Percentiles rank a stretch among this genome's conserved stretches.
Conservation (phyloP, 1,284 basidiomycete genomes). For the Hymenochaete sp. region DNA sequence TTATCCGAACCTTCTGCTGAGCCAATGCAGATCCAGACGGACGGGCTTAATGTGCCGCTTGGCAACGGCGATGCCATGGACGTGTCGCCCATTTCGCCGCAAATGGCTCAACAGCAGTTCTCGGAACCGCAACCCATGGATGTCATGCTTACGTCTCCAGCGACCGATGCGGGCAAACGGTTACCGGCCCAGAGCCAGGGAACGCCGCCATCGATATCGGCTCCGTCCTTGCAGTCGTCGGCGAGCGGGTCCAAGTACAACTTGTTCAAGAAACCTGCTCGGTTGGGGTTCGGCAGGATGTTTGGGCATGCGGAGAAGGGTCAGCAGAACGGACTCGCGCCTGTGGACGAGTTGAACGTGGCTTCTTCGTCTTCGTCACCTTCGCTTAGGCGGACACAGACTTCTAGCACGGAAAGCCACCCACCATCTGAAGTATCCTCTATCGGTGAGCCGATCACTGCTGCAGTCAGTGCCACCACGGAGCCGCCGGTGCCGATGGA, state of each 20-base stretch:
- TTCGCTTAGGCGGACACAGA: constrained; percentile 80
- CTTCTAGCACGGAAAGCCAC: constrained; percentile 66
- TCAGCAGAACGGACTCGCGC: constrained; percentile 49
- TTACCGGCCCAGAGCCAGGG: constrained; percentile 32
- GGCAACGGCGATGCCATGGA: constrained; percentile 56
- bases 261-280: constrained; percentile 58
- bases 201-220: constrained; percentile 15
- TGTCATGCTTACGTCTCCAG: constrained; percentile 40
- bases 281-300: constrained; percentile 57
- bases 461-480: too few species aligned
- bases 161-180: constrained; percentile 40
- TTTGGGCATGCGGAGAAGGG: constrained; percentile 71
- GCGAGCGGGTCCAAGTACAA: constrained; percentile 26
- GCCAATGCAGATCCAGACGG: constrained; percentile 13
- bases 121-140: constrained; percentile 40
- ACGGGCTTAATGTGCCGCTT: constrained; percentile 19
- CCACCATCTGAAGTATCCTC: constrained; percentile 48
- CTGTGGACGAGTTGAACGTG: constrained; percentile 60
- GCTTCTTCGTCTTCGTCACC: constrained; percentile 43
- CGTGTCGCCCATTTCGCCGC: constrained; percentile 34
- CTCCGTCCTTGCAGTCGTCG: constrained; percentile 30
- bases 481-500: constrained; percentile 41
- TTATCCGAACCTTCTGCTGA: too few species aligned
- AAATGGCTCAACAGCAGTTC: constrained; percentile 26
- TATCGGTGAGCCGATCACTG: constrained; percentile 20